These are phyloP conservation scores for Capsicum pubescens DNA, from an alignment of 257 asterid species.

Conservation along the genomic window DNA sequence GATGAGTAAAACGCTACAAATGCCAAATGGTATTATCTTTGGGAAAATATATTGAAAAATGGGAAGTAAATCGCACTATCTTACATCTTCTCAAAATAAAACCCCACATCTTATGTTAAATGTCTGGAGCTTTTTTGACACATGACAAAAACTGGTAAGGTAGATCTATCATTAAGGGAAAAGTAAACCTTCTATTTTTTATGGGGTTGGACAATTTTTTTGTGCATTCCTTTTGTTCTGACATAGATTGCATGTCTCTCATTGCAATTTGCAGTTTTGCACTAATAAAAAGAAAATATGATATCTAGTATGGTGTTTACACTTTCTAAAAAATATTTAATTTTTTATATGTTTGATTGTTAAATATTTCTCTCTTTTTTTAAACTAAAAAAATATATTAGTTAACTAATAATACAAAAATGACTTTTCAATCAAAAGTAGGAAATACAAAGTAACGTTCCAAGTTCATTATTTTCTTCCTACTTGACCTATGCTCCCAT, in stretches of 20 bases:
- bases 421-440: too few relatives aligned
- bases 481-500: too few relatives aligned
- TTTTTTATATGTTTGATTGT: too few relatives aligned
- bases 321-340: too few relatives aligned
- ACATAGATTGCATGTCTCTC: background rate
- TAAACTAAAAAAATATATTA: too few relatives aligned
- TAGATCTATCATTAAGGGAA: background rate
- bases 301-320: too few relatives aligned
- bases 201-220: background rate
- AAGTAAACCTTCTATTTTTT: conserved; percentile 14
- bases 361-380: too few relatives aligned
- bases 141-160: background rate
- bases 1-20: too few relatives aligned
- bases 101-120: conserved; percentile 26
- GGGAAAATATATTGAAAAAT: background rate
- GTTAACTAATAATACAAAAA: too few relatives aligned
- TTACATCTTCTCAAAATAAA: background rate
- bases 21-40: conserved; percentile 6
- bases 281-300: background rate
- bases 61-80: conserved; percentile 14
- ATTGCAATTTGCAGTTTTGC: background rate
- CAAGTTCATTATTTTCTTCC: too few relatives aligned
- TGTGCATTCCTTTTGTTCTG: background rate
- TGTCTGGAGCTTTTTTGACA: conserved; percentile 17
- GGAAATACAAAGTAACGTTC: too few relatives aligned